A percentile compares a stretch with the other conserved stretches of the same genome.
Conservation (phyloP, 2,329 filamentous ascomycete genomes). For the Cercospora sojina region DNA sequence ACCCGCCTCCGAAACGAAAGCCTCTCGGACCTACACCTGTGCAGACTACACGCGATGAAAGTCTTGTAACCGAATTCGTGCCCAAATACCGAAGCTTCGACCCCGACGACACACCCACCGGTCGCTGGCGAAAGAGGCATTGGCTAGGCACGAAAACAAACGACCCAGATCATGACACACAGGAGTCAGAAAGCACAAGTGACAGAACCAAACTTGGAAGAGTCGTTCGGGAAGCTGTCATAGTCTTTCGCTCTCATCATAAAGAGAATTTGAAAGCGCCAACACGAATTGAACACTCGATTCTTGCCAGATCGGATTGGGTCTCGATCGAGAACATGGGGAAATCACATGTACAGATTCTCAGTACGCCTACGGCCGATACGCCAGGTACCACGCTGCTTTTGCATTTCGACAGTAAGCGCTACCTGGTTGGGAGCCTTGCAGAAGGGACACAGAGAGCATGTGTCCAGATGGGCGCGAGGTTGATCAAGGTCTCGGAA, state of each 20-base stretch:
- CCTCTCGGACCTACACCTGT: not conserved
- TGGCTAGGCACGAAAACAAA: not conserved
- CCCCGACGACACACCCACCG: conserved; percentile 8
- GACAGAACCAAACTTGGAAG: not conserved
- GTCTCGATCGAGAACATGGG: conserved; percentile 57
- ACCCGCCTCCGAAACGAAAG: not conserved
- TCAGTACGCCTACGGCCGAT: conserved; percentile 82
- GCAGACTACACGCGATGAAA: not conserved
- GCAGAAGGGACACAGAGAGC: conserved; percentile 83
- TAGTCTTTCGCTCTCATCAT: conserved; percentile 4
- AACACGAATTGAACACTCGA: not conserved
- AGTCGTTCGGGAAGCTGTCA: not conserved
- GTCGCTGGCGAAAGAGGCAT: conserved; percentile 15
- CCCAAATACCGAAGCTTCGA: conserved; percentile 15
- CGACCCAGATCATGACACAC: not conserved
- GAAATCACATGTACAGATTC: conserved; percentile 65
- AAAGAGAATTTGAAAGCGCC: conserved; percentile 8
- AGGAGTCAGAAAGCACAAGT: conserved; percentile 3
- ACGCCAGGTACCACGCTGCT: conserved; percentile 76
- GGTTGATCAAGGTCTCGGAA: conserved; percentile 66
- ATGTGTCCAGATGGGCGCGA: conserved; percentile 65
- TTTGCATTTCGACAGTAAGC: conserved; percentile 75
- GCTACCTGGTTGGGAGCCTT: conserved; percentile 82
- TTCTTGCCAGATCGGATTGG: not conserved
- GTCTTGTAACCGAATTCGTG: conserved; percentile 13